Evolutionary conservation across 2,329 filamentous ascomycete genomes (phyloP).

Genomic region (Colletotrichum noveboracense): DNA sequence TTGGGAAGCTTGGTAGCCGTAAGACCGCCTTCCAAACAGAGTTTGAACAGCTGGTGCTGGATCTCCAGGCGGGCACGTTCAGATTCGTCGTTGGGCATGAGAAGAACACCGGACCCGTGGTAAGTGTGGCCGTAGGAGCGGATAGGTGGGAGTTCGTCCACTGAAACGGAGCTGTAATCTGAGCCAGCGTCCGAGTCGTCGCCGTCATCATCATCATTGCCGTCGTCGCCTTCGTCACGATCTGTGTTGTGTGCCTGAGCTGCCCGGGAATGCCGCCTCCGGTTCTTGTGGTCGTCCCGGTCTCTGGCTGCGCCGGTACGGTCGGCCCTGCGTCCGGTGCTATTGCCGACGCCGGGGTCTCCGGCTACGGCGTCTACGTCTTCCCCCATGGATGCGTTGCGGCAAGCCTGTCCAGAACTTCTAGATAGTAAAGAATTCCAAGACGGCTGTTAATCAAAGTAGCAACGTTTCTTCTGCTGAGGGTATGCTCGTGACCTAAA

Average conservation of each 20-base stretch:
- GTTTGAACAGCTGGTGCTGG: slow-evolving; percentile 38
- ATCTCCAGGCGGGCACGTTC: slow-evolving; percentile 35
- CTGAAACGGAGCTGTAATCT: slow-evolving; percentile 37
- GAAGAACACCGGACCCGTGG: slow-evolving; percentile 37
- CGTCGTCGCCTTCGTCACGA: slow-evolving; percentile 24
- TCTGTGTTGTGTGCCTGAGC: neutral
- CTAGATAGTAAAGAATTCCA: neutral
- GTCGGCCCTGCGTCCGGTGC: neutral
- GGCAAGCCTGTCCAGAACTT: neutral
- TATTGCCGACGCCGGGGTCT: slow-evolving; percentile 12
- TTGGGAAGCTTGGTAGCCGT: slow-evolving; percentile 34
- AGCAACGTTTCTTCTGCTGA: neutral
- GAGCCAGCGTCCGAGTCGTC: slow-evolving; percentile 31
- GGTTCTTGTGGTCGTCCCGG: slow-evolving; percentile 1
- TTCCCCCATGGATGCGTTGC: neutral
- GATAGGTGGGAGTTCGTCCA: slow-evolving; percentile 34
- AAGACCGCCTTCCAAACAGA: slow-evolving; percentile 36
- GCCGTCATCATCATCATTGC: slow-evolving; percentile 18
- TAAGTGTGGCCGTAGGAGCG: slow-evolving; percentile 39
- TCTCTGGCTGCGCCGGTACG: neutral
- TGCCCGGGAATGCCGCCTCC: slow-evolving; percentile 1
- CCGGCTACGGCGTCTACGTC: slow-evolving; percentile 5
- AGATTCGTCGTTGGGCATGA: slow-evolving; percentile 38
- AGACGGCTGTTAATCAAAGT: neutral
- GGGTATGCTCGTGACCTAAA: neutral